phyloP scores from a whole-genome alignment of 1,284 basidiomycete genomes.

The Rhodotorula sp. region DNA sequence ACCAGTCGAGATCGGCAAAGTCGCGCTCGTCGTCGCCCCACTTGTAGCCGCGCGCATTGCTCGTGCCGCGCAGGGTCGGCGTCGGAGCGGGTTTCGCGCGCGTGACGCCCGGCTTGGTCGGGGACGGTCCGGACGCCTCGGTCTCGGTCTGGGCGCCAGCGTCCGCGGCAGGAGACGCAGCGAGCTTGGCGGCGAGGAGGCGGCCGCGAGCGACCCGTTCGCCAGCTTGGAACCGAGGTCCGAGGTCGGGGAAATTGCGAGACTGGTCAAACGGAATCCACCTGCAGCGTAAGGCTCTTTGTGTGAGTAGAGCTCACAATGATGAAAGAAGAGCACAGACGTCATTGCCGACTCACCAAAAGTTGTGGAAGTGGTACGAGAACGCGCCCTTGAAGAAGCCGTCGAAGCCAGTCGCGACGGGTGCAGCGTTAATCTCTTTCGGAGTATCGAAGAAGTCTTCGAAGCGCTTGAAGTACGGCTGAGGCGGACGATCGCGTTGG shows the following conservation, averaged over 20 bases:
- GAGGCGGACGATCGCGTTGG: slow-evolving; percentile 75
- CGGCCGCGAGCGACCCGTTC: slow-evolving; percentile 47
- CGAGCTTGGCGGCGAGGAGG: slow-evolving; percentile 34
- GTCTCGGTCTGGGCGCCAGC: not conserved
- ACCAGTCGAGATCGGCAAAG: slow-evolving; percentile 35
- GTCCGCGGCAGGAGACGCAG: slow-evolving; percentile 3
- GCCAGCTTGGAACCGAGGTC: slow-evolving; percentile 64
- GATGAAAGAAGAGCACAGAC: not conserved
- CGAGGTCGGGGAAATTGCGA: slow-evolving; percentile 88
- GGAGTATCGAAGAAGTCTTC: slow-evolving; percentile 75
- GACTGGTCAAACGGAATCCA: slow-evolving; percentile 87
- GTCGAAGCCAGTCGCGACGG: slow-evolving; percentile 73
- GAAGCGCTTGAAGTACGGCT: slow-evolving; percentile 68
- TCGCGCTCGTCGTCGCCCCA: slow-evolving; percentile 41
- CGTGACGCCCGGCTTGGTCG: slow-evolving; percentile 29
- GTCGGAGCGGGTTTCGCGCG: not conserved
- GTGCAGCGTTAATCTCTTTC: slow-evolving; percentile 63
- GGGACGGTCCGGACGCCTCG: slow-evolving; percentile 22
- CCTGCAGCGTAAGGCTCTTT: slow-evolving; percentile 55
- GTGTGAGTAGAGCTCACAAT: too few species aligned
- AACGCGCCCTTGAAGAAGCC: slow-evolving; percentile 81
- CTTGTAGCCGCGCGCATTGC: slow-evolving; percentile 17
- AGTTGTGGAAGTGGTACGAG: slow-evolving; percentile 65
- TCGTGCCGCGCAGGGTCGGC: not conserved
- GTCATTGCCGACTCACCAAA: slow-evolving; percentile 15